Percentiles rank a stretch among this genome's conserved stretches.
Conservation (phyloP, 208 protist genomes). For the Wallacemonas sp. region DNA sequence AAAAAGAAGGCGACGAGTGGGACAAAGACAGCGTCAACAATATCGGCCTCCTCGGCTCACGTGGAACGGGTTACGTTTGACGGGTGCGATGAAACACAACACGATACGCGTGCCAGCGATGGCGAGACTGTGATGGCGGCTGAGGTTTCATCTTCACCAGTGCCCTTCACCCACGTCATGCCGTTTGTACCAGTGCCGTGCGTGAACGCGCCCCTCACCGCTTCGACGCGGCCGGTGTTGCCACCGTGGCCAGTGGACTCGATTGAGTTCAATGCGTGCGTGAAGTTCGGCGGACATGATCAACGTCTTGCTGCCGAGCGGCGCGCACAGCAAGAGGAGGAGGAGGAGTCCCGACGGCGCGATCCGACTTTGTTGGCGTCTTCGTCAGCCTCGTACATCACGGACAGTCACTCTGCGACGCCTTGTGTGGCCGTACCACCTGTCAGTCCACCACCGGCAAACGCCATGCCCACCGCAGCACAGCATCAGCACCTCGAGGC, state of each 20-base stretch:
- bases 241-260: slow-evolving; percentile 68
- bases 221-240: too few relatives aligned
- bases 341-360: neutral
- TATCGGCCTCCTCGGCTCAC: too few relatives aligned
- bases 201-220: neutral
- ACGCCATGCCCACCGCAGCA: neutral
- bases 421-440: neutral
- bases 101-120: neutral
- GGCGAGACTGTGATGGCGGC: neutral
- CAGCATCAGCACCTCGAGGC: slow-evolving; percentile 10
- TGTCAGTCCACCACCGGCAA: neutral
- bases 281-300: slow-evolving; percentile 52
- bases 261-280: slow-evolving; percentile 68
- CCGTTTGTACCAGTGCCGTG: neutral
- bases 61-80: too few relatives aligned
- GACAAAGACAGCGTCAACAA: neutral
- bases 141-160: neutral
- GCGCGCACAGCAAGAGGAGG: neutral
- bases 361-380: too few relatives aligned
- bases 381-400: too few relatives aligned
- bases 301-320: slow-evolving; percentile 27
- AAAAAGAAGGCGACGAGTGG: neutral
- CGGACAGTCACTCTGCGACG: too few relatives aligned
- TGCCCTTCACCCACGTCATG: neutral
- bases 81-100: too few relatives aligned